Conservation (phyloP, 495 filamentous ascomycete genomes). For the Neurospora tetrasperma region DNA sequence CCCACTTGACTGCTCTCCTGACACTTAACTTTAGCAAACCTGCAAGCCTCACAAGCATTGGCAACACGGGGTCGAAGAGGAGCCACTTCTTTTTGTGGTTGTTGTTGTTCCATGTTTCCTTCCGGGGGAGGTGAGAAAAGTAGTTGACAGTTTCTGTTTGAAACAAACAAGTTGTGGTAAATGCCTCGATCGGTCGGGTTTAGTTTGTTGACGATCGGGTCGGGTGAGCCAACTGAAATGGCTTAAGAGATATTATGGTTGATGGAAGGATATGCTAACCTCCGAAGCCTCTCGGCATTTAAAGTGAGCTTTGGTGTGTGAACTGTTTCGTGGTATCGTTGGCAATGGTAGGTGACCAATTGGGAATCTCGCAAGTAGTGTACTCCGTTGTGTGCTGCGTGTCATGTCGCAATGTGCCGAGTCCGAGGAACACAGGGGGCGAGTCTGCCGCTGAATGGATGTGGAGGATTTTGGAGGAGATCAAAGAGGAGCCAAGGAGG, state of each 20-base stretch:
- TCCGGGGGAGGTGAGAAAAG: neutral
- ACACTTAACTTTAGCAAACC: conserved; percentile 36
- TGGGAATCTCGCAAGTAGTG: neutral
- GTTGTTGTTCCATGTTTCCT: neutral
- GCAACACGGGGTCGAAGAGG: conserved; percentile 21
- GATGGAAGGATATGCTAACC: neutral
- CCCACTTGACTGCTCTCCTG: conserved; percentile 30
- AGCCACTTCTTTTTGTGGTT: neutral
- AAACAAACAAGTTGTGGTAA: neutral
- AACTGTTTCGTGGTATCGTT: neutral
- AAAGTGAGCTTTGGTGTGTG: neutral
- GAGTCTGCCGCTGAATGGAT: conserved; percentile 7
- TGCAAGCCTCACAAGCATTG: conserved; percentile 39
- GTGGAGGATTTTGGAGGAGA: conserved; percentile 3
- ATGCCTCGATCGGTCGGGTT: neutral
- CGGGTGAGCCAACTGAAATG: neutral
- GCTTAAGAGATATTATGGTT: neutral
- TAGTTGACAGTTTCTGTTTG: neutral
- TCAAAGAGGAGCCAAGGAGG: neutral
- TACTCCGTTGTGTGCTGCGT: neutral
- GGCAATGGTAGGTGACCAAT: neutral
- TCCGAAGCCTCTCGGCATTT: neutral
- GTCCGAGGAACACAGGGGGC: neutral
- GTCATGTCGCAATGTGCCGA: neutral
- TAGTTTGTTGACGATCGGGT: neutral